Evolutionary conservation across 257 asterid species (phyloP).

Genomic region (Craterostigma plantagineum): DNA sequence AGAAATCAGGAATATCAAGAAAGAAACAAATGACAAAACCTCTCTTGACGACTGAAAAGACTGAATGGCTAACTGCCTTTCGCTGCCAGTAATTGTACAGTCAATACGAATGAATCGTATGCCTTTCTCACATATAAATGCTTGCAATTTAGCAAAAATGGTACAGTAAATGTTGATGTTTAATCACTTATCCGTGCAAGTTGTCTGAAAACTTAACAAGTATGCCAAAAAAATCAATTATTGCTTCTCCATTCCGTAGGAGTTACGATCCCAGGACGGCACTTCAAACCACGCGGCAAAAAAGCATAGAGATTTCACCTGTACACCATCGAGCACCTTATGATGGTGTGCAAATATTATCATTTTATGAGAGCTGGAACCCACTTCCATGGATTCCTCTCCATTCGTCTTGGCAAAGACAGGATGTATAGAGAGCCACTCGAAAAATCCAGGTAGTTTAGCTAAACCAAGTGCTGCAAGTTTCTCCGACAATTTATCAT

Average conservation of each 20-base stretch:
- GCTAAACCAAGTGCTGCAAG: conserved; percentile 80
- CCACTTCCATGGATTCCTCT: conserved; percentile 35
- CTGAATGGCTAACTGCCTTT: conserved; percentile 58
- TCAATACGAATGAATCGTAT: conserved; percentile 70
- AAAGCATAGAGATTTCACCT: conserved; percentile 25
- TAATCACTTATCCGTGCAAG: too few relatives aligned
- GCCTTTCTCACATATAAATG: conserved; percentile 56
- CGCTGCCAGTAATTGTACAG: conserved; percentile 36
- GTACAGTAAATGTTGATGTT: not conserved
- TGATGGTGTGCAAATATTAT: conserved; percentile 94
- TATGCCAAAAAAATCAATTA: too few relatives aligned
- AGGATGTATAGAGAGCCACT: conserved; percentile 94
- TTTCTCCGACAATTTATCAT: conserved; percentile 25
- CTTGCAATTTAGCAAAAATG: conserved; percentile 26
- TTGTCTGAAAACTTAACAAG: not conserved
- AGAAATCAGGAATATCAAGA: too few relatives aligned
- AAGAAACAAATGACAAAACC: conserved; percentile 17
- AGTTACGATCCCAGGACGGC: too few relatives aligned
- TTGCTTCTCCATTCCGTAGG: too few relatives aligned
- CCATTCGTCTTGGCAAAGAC: conserved; percentile 40
- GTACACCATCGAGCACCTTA: conserved; percentile 82
- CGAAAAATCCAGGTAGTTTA: conserved; percentile 72
- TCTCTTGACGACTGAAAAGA: conserved; percentile 63
- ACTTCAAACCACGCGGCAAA: too few relatives aligned
- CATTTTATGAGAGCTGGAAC: conserved; percentile 66